A percentile compares a stretch with the other conserved stretches of the same genome.
Evolutionary conservation across 1,139 yeast genomes (phyloP).

Genomic region (Sugiyamaella sp.): DNA sequence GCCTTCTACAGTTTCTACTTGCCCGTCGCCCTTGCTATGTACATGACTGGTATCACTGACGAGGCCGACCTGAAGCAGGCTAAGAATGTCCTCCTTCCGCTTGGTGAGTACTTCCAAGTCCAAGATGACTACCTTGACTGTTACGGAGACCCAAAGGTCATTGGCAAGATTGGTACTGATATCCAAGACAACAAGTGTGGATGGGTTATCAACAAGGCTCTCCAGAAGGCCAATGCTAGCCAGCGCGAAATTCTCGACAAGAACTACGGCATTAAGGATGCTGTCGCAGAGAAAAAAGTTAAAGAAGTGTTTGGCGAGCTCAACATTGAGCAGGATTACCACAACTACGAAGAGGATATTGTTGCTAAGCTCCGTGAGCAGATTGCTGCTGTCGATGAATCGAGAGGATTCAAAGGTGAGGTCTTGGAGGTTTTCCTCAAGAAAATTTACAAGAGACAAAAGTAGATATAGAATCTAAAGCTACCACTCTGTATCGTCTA

Average conservation of each 20-base stretch:
- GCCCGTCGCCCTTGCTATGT: constrained; percentile 98
- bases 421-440: constrained; percentile 81
- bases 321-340: constrained; percentile 69
- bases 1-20: constrained; percentile 97
- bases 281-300: constrained; percentile 67
- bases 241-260: constrained; percentile 83
- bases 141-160: constrained; percentile 95
- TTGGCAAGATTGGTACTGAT: constrained; percentile 98
- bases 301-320: constrained; percentile 76
- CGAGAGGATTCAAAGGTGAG: constrained; percentile 86
- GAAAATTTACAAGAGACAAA: constrained; percentile 92
- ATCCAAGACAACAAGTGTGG: constrained; percentile 98
- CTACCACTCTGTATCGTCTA: neutral
- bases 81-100: constrained; percentile 81
- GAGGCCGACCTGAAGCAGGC: constrained; percentile 85
- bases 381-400: constrained; percentile 78
- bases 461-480: no score
- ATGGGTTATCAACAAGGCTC: constrained; percentile 95
- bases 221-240: constrained; percentile 72
- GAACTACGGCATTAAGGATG: constrained; percentile 86
- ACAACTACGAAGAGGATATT: constrained; percentile 77
- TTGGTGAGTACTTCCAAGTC: constrained; percentile 98
- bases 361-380: constrained; percentile 65
- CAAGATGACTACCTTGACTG: constrained; percentile 98
- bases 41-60: constrained; percentile 75